Conservation (phyloP, 2,329 filamentous ascomycete species). For the Aspergillus arachidicola region DNA sequence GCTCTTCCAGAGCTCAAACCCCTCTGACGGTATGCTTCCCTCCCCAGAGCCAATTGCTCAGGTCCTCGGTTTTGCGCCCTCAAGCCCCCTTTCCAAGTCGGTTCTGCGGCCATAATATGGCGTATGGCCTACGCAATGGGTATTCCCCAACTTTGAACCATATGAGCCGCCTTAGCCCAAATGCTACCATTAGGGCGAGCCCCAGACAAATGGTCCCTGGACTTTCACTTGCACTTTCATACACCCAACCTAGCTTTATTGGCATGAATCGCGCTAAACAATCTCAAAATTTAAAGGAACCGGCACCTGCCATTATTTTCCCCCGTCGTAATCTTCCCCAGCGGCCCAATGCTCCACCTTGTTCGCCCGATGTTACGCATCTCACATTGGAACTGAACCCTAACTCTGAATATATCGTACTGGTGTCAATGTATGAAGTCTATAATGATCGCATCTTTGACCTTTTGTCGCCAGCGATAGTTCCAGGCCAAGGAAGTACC, state of each 20-base stretch:
- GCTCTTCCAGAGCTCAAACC: conserved; percentile 49
- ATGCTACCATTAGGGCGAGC: conserved; percentile 11
- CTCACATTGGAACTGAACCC: conserved; percentile 68
- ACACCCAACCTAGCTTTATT: conserved; percentile 22
- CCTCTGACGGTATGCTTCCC: conserved; percentile 47
- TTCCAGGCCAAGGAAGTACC: conserved; percentile 43
- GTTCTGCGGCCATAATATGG: not conserved
- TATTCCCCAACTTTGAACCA: conserved; percentile 5
- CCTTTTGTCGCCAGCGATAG: conserved; percentile 66
- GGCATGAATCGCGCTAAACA: conserved; percentile 40
- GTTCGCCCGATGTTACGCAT: conserved; percentile 72
- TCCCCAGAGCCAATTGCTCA: conserved; percentile 29
- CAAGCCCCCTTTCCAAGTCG: conserved; percentile 13
- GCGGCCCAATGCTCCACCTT: conserved; percentile 71
- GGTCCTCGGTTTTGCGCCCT: conserved; percentile 20
- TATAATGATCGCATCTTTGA: conserved; percentile 99
- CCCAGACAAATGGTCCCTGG: conserved; percentile 16
- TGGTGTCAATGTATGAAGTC: conserved; percentile 98
- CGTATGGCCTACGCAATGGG: not conserved
- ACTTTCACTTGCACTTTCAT: conserved; percentile 26
- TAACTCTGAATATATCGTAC: conserved; percentile 77
- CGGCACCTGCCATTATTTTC: conserved; percentile 57
- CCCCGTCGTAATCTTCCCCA: conserved; percentile 65
- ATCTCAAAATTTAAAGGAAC: conserved; percentile 54
- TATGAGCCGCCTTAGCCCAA: conserved; percentile 9